Conservation (phyloP, 495 filamentous ascomycete genomes). For the Penicillium ucsense region DNA sequence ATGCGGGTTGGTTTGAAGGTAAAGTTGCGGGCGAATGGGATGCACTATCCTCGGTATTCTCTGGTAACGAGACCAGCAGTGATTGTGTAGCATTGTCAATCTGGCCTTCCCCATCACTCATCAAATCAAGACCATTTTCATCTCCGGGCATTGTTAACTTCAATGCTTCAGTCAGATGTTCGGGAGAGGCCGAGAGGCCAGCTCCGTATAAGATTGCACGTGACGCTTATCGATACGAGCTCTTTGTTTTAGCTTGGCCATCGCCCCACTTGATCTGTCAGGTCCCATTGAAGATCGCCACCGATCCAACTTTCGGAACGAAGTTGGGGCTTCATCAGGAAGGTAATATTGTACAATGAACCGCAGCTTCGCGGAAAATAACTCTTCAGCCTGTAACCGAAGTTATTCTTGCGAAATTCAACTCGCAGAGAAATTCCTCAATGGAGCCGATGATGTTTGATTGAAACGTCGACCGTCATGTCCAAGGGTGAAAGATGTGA, state of each 20-base stretch:
- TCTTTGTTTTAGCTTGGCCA: neutral
- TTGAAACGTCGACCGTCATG: too few species aligned
- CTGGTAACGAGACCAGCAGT: slow-evolving; percentile 17
- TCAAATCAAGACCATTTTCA: slow-evolving; percentile 23
- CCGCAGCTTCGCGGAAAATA: too few species aligned
- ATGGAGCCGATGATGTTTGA: too few species aligned
- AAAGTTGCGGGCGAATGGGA: slow-evolving; percentile 12
- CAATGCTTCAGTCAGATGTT: slow-evolving; percentile 4
- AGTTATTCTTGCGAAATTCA: too few species aligned
- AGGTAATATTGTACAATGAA: too few species aligned
- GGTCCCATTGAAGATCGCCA: too few species aligned
- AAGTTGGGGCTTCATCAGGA: too few species aligned
- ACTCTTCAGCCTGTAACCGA: too few species aligned
- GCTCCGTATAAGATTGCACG: slow-evolving; percentile 4
- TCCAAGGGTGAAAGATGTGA: too few species aligned
- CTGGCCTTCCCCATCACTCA: slow-evolving; percentile 21
- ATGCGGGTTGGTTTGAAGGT: slow-evolving; percentile 7
- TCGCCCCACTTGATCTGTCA: too few species aligned
- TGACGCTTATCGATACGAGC: slow-evolving; percentile 11
- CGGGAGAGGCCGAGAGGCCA: slow-evolving; percentile 5
- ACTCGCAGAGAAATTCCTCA: too few species aligned
- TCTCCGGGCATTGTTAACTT: slow-evolving; percentile 36
- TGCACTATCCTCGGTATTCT: slow-evolving; percentile 19
- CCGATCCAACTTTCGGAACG: too few species aligned
- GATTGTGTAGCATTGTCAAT: slow-evolving; percentile 20